Conservation (phyloP, 257 asterid species). For the Rhazya stricta region DNA sequence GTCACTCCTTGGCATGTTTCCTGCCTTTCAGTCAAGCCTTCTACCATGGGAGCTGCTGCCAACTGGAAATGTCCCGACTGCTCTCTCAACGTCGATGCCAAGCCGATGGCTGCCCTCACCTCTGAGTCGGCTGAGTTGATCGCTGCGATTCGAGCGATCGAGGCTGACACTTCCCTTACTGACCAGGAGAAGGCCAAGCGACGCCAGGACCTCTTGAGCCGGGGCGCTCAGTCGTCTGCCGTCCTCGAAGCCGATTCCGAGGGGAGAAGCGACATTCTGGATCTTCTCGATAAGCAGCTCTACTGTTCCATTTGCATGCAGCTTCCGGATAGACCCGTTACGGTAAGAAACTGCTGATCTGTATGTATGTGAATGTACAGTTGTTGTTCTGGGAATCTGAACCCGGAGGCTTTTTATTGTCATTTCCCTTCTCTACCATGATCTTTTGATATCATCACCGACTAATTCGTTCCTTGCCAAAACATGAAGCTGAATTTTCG, state of each 20-base stretch:
- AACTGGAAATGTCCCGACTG: slow-evolving; percentile 88
- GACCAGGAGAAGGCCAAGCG: slow-evolving; percentile 70
- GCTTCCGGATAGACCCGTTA: slow-evolving; percentile 74
- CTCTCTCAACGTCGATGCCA: slow-evolving; percentile 21
- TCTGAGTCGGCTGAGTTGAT: slow-evolving; percentile 38
- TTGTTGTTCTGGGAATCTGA: background rate
- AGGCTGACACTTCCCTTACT: slow-evolving; percentile 56
- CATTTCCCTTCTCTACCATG: no score
- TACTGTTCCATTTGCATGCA: slow-evolving; percentile 95
- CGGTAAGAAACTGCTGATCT: slow-evolving; percentile 33
- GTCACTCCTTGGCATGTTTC: slow-evolving; percentile 76
- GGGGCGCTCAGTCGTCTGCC: slow-evolving; percentile 20
- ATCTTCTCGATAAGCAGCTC: slow-evolving; percentile 58
- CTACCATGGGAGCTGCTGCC: slow-evolving; percentile 50
- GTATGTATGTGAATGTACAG: background rate
- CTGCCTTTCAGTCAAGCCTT: slow-evolving; percentile 45
- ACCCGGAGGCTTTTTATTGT: background rate
- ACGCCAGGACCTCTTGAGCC: slow-evolving; percentile 66
- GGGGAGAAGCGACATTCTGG: slow-evolving; percentile 38
- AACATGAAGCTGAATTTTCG: no score
- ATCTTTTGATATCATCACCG: no score
- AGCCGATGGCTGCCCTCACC: slow-evolving; percentile 21
- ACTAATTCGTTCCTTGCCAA: background rate
- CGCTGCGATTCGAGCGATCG: slow-evolving; percentile 59
- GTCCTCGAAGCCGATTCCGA: slow-evolving; percentile 14